These are phyloP conservation scores for Xylariales sp. DNA, from an alignment of 2,329 filamentous ascomycete species.

Conservation along the genomic window DNA sequence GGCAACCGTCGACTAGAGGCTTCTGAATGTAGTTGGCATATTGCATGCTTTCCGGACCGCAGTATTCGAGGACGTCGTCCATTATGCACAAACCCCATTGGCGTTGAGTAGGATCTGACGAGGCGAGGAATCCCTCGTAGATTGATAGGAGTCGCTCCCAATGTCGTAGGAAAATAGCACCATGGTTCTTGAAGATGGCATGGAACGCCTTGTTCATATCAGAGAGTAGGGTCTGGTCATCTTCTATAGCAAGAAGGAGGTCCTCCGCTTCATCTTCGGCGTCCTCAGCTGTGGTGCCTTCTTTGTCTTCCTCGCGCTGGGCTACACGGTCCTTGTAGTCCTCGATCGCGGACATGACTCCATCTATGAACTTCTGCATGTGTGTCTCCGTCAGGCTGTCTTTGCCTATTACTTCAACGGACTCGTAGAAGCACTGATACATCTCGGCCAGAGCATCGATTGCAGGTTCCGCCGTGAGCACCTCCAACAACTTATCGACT, in stretches of 20 bases:
- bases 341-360: conserved; percentile 77
- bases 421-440: conserved; percentile 99
- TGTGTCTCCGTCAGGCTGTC: conserved; percentile 72
- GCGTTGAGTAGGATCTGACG: conserved; percentile 79
- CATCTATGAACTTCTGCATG: conserved; percentile 83
- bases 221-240: conserved; percentile 91
- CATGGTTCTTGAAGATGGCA: conserved; percentile 97
- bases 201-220: conserved; percentile 99
- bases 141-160: conserved; percentile 85
- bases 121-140: conserved; percentile 80
- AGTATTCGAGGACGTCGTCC: conserved; percentile 97
- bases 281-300: conserved; percentile 69
- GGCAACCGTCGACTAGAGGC: conserved; percentile 81
- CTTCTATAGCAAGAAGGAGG: conserved; percentile 84
- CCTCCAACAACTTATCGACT: conserved; percentile 86
- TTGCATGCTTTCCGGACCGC: conserved; percentile 78
- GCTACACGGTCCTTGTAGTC: conserved; percentile 89
- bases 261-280: conserved; percentile 89
- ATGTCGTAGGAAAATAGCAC: conserved; percentile 72
- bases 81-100: conserved; percentile 99
- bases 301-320: conserved; percentile 77
- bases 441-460: conserved; percentile 97
- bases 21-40: conserved; percentile 84
- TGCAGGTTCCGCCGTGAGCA: conserved; percentile 86
- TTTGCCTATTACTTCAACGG: conserved; percentile 87